Evolutionary conservation across 2,329 filamentous ascomycete genomes (phyloP).

Genomic region (Aureobasidium vineae): DNA sequence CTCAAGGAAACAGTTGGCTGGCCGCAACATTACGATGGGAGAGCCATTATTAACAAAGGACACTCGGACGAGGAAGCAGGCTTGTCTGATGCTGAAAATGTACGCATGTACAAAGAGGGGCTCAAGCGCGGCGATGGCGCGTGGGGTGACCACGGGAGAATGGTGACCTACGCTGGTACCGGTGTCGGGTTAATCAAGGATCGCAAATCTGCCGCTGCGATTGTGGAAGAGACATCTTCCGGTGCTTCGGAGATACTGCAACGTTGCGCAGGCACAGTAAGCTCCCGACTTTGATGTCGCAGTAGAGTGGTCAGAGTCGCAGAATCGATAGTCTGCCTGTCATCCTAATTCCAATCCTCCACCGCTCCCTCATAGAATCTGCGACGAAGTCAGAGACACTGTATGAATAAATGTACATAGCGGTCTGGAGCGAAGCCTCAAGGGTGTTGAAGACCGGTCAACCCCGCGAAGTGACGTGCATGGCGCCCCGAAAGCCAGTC

Average conservation of each 20-base stretch:
- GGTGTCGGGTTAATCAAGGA: slow-evolving; percentile 58
- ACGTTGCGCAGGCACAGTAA: not conserved
- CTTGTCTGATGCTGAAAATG: slow-evolving; percentile 44
- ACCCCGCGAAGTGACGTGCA: slow-evolving; percentile 22
- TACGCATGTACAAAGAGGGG: slow-evolving; percentile 45
- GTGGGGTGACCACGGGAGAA: slow-evolving; percentile 47
- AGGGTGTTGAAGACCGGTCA: not conserved
- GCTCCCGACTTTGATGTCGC: not conserved
- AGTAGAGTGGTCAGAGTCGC: too few relatives aligned
- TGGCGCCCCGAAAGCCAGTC: slow-evolving; percentile 10
- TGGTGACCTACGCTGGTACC: slow-evolving; percentile 62
- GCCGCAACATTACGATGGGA: slow-evolving; percentile 57
- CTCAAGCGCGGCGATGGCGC: slow-evolving; percentile 50
- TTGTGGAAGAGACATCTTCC: slow-evolving; percentile 46
- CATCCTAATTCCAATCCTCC: not conserved
- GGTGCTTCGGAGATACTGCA: not conserved
- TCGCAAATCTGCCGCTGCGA: slow-evolving; percentile 51
- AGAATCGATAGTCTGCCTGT: not conserved
- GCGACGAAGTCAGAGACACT: too few relatives aligned
- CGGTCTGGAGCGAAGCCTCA: not conserved
- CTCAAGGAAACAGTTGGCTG: slow-evolving; percentile 57
- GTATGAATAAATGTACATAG: not conserved
- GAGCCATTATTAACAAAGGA: slow-evolving; percentile 57
- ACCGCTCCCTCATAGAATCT: not conserved
- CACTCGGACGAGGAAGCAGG: slow-evolving; percentile 44